phyloP scores from a whole-genome alignment of 2,329 filamentous ascomycete species.

The Fulvia fulva region DNA sequence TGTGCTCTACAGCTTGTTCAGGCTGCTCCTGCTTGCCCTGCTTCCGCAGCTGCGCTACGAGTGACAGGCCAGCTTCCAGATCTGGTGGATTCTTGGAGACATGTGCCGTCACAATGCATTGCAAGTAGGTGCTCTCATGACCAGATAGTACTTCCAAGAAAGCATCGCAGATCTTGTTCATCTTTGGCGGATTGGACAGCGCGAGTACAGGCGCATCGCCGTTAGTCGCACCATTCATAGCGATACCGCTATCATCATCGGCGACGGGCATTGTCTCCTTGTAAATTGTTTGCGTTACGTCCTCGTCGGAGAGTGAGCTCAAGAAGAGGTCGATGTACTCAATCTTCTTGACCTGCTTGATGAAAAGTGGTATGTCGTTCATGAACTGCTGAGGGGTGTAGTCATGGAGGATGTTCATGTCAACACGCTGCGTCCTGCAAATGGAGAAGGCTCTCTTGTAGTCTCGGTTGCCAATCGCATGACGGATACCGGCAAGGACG shows the following conservation, averaged over 20 bases:
- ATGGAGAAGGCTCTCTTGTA: constrained; percentile 81
- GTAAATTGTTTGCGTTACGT: constrained; percentile 92
- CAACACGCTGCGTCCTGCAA: constrained; percentile 88
- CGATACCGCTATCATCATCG: constrained; percentile 19
- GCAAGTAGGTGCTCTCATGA: constrained; percentile 63
- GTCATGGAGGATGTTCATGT: constrained; percentile 96
- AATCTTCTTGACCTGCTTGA: constrained; percentile 77
- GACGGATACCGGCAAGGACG: constrained; percentile 83
- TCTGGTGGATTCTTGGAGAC: constrained; percentile 92
- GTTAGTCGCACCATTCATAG: constrained; percentile 7
- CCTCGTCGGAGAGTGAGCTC: constrained; percentile 59
- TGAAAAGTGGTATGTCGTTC: constrained; percentile 67
- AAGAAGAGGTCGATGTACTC: constrained; percentile 87
- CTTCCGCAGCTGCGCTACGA: constrained; percentile 69
- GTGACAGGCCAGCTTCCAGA: constrained; percentile 73
- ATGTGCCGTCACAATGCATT: constrained; percentile 91
- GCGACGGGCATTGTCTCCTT: constrained; percentile 64
- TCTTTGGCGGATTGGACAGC: constrained; percentile 54
- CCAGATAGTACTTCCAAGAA: constrained; percentile 66
- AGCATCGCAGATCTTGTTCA: constrained; percentile 84
- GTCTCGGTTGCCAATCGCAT: constrained; percentile 72
- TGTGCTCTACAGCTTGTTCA: constrained; percentile 89
- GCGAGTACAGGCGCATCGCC: not conserved
- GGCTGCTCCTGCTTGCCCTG: constrained; percentile 65
- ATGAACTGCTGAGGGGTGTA: constrained; percentile 86